Percentiles rank a stretch among this genome's conserved stretches.
phyloP scores from a whole-genome alignment of 2,329 filamentous ascomycete genomes.

The Coniochaeta sp. region DNA sequence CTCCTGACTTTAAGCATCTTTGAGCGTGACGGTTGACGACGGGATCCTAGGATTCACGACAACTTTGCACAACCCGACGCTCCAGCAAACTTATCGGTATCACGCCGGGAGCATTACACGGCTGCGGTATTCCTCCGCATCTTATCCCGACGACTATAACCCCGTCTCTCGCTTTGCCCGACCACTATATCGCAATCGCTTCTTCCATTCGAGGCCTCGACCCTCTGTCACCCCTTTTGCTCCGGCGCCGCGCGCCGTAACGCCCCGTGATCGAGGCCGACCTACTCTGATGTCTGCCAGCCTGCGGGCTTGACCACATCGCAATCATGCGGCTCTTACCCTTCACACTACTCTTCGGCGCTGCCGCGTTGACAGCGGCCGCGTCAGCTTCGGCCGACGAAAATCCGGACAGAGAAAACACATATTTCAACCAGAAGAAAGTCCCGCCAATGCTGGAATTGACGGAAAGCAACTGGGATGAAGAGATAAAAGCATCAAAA shows the following conservation, averaged over 20 bases:
- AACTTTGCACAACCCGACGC: not conserved
- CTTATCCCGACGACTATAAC: not conserved
- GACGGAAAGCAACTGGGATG: constrained; percentile 47
- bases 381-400: constrained; percentile 26
- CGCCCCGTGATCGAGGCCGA: not conserved
- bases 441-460: constrained; percentile 60
- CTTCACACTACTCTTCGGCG: constrained; percentile 39
- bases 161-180: not conserved
- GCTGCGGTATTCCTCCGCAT: not conserved
- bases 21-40: not conserved
- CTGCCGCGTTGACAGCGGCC: constrained; percentile 30
- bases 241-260: not conserved
- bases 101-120: not conserved
- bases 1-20: not conserved
- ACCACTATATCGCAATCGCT: not conserved
- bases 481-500: constrained; percentile 44
- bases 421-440: constrained; percentile 57
- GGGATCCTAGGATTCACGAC: not conserved
- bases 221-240: not conserved
- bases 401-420: constrained; percentile 29
- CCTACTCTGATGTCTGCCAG: not conserved
- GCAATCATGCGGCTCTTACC: constrained; percentile 35
- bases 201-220: not conserved
- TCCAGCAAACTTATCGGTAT: not conserved
- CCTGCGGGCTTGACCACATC: not conserved